Conservation (phyloP, 2,329 filamentous ascomycete genomes). For the Magnaporthales sp. region DNA sequence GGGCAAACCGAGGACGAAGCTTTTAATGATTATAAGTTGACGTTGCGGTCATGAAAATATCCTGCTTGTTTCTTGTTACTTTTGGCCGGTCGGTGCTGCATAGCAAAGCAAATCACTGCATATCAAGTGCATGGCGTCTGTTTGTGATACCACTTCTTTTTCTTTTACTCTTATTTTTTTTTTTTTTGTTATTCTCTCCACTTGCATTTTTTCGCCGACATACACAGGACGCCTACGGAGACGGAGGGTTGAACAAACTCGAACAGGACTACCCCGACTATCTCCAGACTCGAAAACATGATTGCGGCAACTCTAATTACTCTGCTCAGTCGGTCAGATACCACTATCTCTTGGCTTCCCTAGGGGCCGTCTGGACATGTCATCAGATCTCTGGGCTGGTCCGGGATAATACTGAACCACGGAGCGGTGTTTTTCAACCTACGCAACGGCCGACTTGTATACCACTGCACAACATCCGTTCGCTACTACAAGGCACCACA, state of each 20-base stretch:
- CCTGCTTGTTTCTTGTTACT: not conserved
- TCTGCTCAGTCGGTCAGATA: not conserved
- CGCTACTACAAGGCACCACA: not conserved
- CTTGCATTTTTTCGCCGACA: not conserved
- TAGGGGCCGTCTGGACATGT: not conserved
- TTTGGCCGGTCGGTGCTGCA: constrained; percentile 3
- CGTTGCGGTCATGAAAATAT: not conserved
- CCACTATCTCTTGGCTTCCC: not conserved
- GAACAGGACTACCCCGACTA: not conserved
- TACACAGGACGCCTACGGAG: not conserved
- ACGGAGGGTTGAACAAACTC: not conserved
- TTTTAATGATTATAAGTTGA: not conserved
- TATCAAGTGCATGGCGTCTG: constrained; percentile 10
- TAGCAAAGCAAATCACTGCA: constrained; percentile 7
- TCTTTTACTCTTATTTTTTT: constrained; percentile 1
- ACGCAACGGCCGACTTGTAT: not conserved
- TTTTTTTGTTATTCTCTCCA: not conserved
- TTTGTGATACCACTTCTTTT: constrained; percentile 11
- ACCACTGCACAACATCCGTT: not conserved
- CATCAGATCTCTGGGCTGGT: not conserved
- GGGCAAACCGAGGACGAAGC: not conserved
- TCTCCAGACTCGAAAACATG: not conserved
- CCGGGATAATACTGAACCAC: not conserved
- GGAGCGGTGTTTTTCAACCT: not conserved
- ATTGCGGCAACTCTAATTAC: not conserved